phyloP scores from a whole-genome alignment of 805 yeast species.

The Candida alai region DNA sequence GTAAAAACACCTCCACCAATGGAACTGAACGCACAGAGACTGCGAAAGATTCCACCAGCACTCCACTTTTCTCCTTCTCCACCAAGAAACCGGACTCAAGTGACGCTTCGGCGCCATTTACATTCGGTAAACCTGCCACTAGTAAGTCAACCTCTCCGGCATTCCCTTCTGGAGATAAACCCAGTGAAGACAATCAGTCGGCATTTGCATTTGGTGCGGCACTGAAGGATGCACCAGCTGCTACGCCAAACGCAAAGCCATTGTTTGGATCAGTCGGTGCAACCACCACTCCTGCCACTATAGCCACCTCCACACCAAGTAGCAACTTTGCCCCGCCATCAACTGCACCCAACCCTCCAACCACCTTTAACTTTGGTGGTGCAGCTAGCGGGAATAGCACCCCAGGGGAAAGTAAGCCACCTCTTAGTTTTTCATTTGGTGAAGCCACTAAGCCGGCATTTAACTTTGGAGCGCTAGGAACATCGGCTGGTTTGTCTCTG shows the following conservation, averaged over 20 bases:
- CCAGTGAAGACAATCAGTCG: slow-evolving; percentile 4
- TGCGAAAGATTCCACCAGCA: neutral
- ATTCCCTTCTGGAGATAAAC: slow-evolving; percentile 5
- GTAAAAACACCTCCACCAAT: no score
- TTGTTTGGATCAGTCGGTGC: slow-evolving; percentile 4
- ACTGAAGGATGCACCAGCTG: slow-evolving; percentile 3
- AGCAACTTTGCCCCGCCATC: neutral
- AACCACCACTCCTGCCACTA: neutral
- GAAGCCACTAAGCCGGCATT: slow-evolving; percentile 5
- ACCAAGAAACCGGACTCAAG: slow-evolving; percentile 2
- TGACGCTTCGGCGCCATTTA: slow-evolving; percentile 5
- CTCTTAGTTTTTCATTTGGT: neutral
- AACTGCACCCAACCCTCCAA: slow-evolving; percentile 3
- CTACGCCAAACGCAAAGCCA: neutral
- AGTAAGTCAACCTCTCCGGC: neutral
- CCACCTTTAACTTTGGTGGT: slow-evolving; percentile 12
- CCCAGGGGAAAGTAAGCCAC: slow-evolving; percentile 3
- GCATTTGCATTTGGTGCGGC: neutral
- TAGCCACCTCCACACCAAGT: neutral
- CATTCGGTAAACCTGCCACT: slow-evolving; percentile 11
- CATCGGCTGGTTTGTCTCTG: slow-evolving; percentile 1
- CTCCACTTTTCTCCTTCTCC: no score
- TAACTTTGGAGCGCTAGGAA: slow-evolving; percentile 9
- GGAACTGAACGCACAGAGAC: no score
- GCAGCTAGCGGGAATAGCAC: slow-evolving; percentile 3